phyloP scores from a whole-genome alignment of 2,329 filamentous ascomycete species.

The Coniochaeta sp. region DNA sequence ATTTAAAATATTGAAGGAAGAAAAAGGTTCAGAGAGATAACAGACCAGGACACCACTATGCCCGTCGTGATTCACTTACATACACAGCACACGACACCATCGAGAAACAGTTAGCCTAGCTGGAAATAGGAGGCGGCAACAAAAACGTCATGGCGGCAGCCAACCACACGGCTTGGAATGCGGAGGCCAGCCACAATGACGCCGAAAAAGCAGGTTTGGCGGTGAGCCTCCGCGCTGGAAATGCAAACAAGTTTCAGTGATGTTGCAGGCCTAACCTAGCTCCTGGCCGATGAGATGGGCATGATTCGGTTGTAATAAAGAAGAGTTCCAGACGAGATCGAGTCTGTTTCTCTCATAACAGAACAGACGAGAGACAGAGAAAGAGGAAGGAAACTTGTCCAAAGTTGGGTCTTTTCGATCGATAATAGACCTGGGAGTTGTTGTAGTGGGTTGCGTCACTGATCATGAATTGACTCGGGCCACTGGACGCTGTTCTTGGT shows the following conservation, averaged over 20 bases:
- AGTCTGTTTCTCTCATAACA: no score
- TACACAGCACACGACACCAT: not conserved
- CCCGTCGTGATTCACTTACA: no score
- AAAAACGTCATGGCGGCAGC: conserved; percentile 1
- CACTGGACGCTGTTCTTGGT: not conserved
- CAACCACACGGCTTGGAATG: not conserved
- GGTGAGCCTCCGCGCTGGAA: not conserved
- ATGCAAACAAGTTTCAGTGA: no score
- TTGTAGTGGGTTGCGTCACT: not conserved
- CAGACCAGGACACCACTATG: no score
- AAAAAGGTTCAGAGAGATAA: not conserved
- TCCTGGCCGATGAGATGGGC: not conserved
- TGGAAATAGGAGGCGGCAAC: no score
- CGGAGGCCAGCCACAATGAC: conserved; percentile 3
- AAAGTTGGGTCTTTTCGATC: no score
- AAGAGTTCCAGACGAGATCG: no score
- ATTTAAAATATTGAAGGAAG: no score
- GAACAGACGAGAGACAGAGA: not conserved
- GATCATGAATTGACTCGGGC: not conserved
- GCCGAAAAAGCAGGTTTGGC: conserved; percentile 4
- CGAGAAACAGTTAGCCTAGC: not conserved
- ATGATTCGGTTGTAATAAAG: no score
- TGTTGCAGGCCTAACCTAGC: not conserved
- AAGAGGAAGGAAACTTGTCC: not conserved
- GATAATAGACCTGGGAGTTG: no score